Percentiles rank a stretch among this genome's conserved stretches.
phyloP scores from a whole-genome alignment of 805 yeast genomes.

The Teunomyces lycoperdinae region DNA sequence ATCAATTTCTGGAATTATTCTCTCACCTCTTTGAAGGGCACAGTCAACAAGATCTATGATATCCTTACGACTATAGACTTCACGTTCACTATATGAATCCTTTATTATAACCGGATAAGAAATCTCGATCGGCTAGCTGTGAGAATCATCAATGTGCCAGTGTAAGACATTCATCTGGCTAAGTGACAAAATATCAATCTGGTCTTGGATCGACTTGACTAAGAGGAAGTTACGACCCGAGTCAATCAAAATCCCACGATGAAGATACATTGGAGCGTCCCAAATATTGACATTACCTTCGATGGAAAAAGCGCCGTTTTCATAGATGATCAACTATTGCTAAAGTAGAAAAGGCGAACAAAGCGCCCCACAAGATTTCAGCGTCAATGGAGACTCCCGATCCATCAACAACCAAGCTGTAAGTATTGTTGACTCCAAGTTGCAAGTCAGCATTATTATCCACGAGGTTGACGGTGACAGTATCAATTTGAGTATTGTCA shows the following conservation, averaged over 20 bases:
- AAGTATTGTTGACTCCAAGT: constrained; percentile 37
- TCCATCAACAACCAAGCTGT: constrained; percentile 18
- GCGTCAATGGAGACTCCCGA: constrained; percentile 22
- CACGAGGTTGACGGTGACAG: constrained; percentile 12
- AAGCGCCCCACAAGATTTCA: constrained; percentile 40
- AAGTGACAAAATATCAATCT: constrained; percentile 37
- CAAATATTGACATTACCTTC: constrained; percentile 31
- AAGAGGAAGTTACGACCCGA: constrained; percentile 35
- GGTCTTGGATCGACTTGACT: constrained; percentile 24
- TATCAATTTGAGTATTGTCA: not conserved
- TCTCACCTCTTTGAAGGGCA: constrained; percentile 35
- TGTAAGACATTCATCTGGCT: constrained; percentile 39
- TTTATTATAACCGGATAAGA: constrained; percentile 35
- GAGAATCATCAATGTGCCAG: constrained; percentile 40
- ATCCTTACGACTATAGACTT: constrained; percentile 27
- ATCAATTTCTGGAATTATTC: constrained; percentile 42
- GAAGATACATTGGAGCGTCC: constrained; percentile 35
- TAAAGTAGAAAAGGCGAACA: constrained; percentile 39
- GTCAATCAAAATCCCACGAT: constrained; percentile 41
- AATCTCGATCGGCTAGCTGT: constrained; percentile 39
- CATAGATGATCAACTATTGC: constrained; percentile 36
- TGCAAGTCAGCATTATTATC: constrained; percentile 26
- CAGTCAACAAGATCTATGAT: constrained; percentile 26
- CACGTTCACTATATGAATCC: constrained; percentile 35
- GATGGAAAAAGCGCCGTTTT: constrained; percentile 20